A percentile compares a stretch with the other conserved stretches of the same genome.
These are phyloP conservation scores for Beauveria bassiana DNA, from an alignment of 2,329 filamentous ascomycete species.

Conservation along the genomic window DNA sequence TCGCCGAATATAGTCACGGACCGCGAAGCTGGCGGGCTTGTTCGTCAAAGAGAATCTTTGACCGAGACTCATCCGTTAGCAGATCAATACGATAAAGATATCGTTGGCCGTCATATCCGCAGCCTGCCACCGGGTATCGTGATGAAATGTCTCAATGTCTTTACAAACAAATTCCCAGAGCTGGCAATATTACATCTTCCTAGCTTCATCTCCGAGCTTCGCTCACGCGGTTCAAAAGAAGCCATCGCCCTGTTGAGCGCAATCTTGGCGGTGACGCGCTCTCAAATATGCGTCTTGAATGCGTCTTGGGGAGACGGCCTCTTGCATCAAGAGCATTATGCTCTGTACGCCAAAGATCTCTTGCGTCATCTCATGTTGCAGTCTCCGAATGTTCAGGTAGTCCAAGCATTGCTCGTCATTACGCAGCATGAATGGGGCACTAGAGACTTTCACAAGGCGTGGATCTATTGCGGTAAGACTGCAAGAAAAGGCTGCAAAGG, in stretches of 20 bases:
- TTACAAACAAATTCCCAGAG: slow-evolving; percentile 28
- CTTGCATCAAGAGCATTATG: slow-evolving; percentile 25
- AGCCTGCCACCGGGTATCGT: slow-evolving; percentile 19
- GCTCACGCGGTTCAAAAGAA: slow-evolving; percentile 16
- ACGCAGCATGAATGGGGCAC: slow-evolving; percentile 35
- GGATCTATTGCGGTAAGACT: slow-evolving; percentile 30
- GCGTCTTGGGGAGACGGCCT: slow-evolving; percentile 22
- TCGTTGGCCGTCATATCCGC: slow-evolving; percentile 17
- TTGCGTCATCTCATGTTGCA: slow-evolving; percentile 21
- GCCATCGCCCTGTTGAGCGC: slow-evolving; percentile 23
- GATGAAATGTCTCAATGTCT: slow-evolving; percentile 25
- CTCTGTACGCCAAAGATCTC: slow-evolving; percentile 20
- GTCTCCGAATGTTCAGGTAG: slow-evolving; percentile 25
- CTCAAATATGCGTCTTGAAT: slow-evolving; percentile 24
- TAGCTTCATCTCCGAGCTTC: slow-evolving; percentile 21
- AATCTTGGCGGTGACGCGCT: slow-evolving; percentile 22
- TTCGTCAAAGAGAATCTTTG: background rate
- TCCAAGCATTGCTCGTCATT: slow-evolving; percentile 32
- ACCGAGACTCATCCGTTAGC: background rate
- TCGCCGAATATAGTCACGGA: background rate
- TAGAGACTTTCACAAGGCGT: slow-evolving; percentile 34
- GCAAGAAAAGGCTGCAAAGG: too few relatives aligned
- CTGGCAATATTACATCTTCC: slow-evolving; percentile 26
- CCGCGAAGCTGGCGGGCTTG: background rate
- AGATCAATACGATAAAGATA: background rate